Evolutionary conservation across 106 monocot species (phyloP), one percentile per base, ranked within the genome.

Genomic region (Acorus gramineus): DNA sequence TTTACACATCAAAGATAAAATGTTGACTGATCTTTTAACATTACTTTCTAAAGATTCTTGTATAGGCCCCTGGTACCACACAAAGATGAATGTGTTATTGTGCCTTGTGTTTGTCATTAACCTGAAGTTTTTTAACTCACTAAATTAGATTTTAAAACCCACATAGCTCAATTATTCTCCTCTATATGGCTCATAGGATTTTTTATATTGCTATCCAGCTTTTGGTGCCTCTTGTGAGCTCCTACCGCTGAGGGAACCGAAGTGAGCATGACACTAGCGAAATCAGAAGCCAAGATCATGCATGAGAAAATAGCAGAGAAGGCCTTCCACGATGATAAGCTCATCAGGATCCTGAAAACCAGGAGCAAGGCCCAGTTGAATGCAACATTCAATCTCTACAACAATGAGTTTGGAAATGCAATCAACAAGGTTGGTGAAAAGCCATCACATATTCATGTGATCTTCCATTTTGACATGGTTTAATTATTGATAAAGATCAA

Each of bases 271-370:
- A 56, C 55, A 47, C 43, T 93, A 63, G 89, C 93, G 7, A 79
- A 86, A 70, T 86, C 84, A 4, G 93, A 93, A 65, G 93, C 93
- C n/a, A 93, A 93, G 70, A 49, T 84, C 8, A 74, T 93, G 8
- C 93, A 86, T 55, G 78, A 69, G 14, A 83, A 83, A 69, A 93
- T 93, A 6, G 42, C 57, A 14, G 79, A 85, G 28, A 89, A 83
- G 76, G 78, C 67, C 13, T 86, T 79, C 66, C 61, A 49, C 55
- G 53, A 89, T 63, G 93, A 93, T 3, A 89, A 93, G 52, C 12
- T 93, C 55, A 80, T 86, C 59, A 81, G 93, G 65, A 78, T 93
- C 47, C 69, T 93, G 11, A 70, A 77, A 4, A 93, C 89, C 42
- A 70, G 93, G 64, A 89, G 93, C 89, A 93, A 84, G 55, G 71